Evolutionary conservation across 164 flowering plant species (phyloP).

Genomic region (Aristolochia contorta): DNA sequence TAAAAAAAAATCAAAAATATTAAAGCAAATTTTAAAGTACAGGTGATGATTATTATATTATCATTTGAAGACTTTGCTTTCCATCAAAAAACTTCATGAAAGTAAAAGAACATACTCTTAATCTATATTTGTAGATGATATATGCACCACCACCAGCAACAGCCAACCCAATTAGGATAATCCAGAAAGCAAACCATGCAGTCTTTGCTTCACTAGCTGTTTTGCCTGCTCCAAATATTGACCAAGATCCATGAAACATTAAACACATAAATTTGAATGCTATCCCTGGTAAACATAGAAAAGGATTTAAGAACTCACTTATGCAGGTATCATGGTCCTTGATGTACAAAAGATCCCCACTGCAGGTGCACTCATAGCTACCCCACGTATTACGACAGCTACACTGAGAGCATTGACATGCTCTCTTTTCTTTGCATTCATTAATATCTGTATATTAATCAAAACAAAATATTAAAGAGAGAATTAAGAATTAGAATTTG

Average conservation of each 20-base stretch:
- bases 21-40: too few species aligned
- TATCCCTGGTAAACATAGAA: too few species aligned
- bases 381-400: conserved; percentile 88
- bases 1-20: too few species aligned
- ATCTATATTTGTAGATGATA: conserved; percentile 77
- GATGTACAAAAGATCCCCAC: conserved; percentile 73
- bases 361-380: conserved; percentile 66
- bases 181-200: conserved; percentile 82
- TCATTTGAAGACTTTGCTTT: not conserved
- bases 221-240: conserved; percentile 43
- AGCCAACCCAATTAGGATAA: conserved; percentile 56
- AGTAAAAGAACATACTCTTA: conserved; percentile 51
- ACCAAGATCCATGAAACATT: too few species aligned
- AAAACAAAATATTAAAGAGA: conserved; percentile 1
- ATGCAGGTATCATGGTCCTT: conserved; percentile 87
- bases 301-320: conserved; percentile 36
- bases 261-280: too few species aligned
- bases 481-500: not conserved
- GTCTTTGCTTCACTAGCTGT: conserved; percentile 36
- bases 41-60: too few species aligned
- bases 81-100: not conserved
- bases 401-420: conserved; percentile 85
- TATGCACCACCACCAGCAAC: conserved; percentile 75
- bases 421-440: conserved; percentile 83
- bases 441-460: conserved; percentile 46